Evolutionary conservation across 768 basidiomycete genomes (phyloP).

Genomic region (Rhodotorula diobovata): DNA sequence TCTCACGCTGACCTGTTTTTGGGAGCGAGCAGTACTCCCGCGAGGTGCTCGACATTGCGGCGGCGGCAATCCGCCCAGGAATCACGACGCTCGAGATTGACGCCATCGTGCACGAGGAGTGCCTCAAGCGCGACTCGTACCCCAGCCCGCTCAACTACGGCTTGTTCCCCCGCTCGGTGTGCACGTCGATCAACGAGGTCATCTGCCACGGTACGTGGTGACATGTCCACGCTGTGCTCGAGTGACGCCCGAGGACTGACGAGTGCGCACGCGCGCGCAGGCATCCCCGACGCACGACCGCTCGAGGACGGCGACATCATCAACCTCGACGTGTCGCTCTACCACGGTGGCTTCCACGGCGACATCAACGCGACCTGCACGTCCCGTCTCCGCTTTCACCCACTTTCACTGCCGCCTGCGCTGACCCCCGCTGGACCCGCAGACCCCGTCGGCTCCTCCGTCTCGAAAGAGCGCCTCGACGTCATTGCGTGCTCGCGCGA

Average conservation of each 20-base stretch:
- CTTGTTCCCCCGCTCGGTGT: conserved; percentile 88
- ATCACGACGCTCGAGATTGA: conserved; percentile 95
- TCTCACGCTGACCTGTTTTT: neutral
- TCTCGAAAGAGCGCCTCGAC: conserved; percentile 69
- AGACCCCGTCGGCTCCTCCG: conserved; percentile 47
- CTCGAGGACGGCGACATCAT: conserved; percentile 89
- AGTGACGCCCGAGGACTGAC: too few relatives aligned
- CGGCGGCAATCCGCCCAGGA: conserved; percentile 78
- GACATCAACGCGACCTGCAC: conserved; percentile 54
- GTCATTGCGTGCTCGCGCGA: conserved; percentile 77
- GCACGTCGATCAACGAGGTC: conserved; percentile 89
- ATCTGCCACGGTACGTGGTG: conserved; percentile 79
- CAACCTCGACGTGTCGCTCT: conserved; percentile 83
- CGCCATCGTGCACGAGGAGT: conserved; percentile 84
- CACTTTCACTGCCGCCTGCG: too few relatives aligned
- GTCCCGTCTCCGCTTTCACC: neutral
- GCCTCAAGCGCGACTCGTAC: conserved; percentile 82
- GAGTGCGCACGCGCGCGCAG: neutral
- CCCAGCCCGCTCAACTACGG: conserved; percentile 91
- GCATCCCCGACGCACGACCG: conserved; percentile 52
- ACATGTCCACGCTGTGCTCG: accelerated
- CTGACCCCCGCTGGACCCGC: neutral
- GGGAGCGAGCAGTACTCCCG: conserved; percentile 65
- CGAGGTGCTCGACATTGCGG: conserved; percentile 89
- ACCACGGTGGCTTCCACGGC: conserved; percentile 78